Evolutionary conservation across 2,329 filamentous ascomycete species (phyloP), one percentile per base, ranked within the genome.

Genomic region (Catunica adiposa): DNA sequence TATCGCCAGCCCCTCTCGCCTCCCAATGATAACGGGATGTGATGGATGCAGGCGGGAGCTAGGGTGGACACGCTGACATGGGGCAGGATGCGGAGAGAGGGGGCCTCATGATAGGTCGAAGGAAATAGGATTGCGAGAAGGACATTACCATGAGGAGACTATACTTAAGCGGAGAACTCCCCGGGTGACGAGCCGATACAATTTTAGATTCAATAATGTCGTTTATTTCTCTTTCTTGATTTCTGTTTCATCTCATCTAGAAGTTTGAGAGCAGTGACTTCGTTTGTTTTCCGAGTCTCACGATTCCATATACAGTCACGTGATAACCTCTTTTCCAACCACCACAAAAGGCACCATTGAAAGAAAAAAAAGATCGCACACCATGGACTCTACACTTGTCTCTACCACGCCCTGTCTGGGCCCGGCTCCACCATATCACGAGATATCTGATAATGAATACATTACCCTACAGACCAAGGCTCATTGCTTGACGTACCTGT

Each of bases 401-500:
- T 48, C 44, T 15, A n/a, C 22, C 22, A 6, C 44, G 8, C 44
- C 44, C 11, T 48, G 5, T 34, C 5, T 34, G 29, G 20, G 15
- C 6, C 40, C 40, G 11, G 7, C 40, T 11, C 15, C 44, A 25
- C 22, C 44, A 6, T 26, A 15, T 25, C 26, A 38, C 29, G 3
- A 26, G 3, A 51, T 55, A 20, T 40, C 53, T 6, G 53, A 55
- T 25, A 22, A 31, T 4, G 29, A 51, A 37, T 55, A 31, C 29
- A 8, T 25, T 15, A 20, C 6, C 20, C 44, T 55, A n/a, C 31
- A 50, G 34, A 22, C 15, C 17, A 48, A 48, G n/a, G 53, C 53
- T 11, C 25, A 50, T 20, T 37, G 22, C 44, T 29, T 29, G 26
- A 55, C 53, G 1, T 48, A 55, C 20, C 53, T 55, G 11, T 55